Evolutionary conservation across 2,329 filamentous ascomycete genomes (phyloP).

Genomic region (Penicillium sp.): DNA sequence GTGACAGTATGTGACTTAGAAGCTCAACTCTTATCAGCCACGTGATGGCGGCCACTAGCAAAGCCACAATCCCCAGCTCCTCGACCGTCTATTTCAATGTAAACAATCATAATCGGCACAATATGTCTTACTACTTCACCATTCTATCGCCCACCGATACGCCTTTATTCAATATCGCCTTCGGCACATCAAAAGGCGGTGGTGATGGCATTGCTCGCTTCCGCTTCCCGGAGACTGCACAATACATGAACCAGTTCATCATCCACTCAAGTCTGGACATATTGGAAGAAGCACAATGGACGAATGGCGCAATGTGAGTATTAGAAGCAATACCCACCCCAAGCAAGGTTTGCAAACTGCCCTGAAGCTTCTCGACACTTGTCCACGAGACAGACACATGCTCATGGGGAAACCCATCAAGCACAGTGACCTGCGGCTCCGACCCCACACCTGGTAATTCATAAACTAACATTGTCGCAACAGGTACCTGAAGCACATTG

Average conservation of each 20-base stretch:
- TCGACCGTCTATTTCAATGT: slow-evolving; percentile 1
- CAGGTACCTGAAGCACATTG: slow-evolving; percentile 94
- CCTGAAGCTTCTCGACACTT: background rate
- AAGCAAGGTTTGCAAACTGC: too few relatives aligned
- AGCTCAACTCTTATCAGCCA: slow-evolving; percentile 17
- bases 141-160: slow-evolving; percentile 95
- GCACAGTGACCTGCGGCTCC: background rate
- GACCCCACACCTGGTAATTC: background rate
- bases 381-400: background rate
- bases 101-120: slow-evolving; percentile 22
- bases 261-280: slow-evolving; percentile 92
- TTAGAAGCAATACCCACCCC: background rate
- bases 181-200: slow-evolving; percentile 93
- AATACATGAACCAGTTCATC: slow-evolving; percentile 96
- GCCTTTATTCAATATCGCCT: slow-evolving; percentile 94
- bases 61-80: slow-evolving; percentile 6
- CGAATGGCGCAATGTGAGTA: slow-evolving; percentile 72
- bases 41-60: slow-evolving; percentile 13
- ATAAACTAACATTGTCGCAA: slow-evolving; percentile 6
- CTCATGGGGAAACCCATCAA: background rate
- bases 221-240: slow-evolving; percentile 81
- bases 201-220: slow-evolving; percentile 91
- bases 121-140: slow-evolving; percentile 98
- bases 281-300: slow-evolving; percentile 95
- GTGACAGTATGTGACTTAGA: background rate